Evolutionary conservation across 1,139 yeast genomes (phyloP).

Genomic region (Candida buenavistaensis): DNA sequence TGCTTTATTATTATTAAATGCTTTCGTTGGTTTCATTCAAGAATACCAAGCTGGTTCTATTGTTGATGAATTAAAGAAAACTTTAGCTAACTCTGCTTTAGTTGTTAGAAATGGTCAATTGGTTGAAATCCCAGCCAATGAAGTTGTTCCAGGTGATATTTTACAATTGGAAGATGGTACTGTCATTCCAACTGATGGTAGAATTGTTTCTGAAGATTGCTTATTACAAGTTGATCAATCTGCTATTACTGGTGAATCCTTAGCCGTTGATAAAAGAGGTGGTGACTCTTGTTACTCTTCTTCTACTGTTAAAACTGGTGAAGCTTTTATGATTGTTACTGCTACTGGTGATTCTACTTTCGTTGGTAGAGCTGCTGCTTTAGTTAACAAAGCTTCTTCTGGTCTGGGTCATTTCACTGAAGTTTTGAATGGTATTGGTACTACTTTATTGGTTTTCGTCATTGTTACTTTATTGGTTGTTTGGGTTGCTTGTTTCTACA

Average conservation of each 20-base stretch:
- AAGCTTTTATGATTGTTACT: slow-evolving; percentile 91
- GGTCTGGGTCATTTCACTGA: slow-evolving; percentile 97
- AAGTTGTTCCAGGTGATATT: slow-evolving; percentile 92
- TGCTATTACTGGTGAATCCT: slow-evolving; percentile 97
- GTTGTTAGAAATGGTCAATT: slow-evolving; percentile 84
- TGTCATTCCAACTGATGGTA: slow-evolving; percentile 95
- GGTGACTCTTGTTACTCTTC: slow-evolving; percentile 93
- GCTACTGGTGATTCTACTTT: slow-evolving; percentile 93
- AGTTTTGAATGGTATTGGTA: slow-evolving; percentile 97
- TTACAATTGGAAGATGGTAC: slow-evolving; percentile 92
- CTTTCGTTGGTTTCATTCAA: slow-evolving; percentile 94
- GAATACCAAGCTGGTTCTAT: slow-evolving; percentile 98
- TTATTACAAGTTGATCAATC: slow-evolving; percentile 95
- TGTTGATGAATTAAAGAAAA: slow-evolving; percentile 92
- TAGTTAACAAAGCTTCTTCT: slow-evolving; percentile 92
- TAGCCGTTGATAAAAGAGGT: slow-evolving; percentile 89
- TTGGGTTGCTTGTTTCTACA: slow-evolving; percentile 95
- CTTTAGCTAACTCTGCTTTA: slow-evolving; percentile 84
- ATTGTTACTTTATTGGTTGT: slow-evolving; percentile 84
- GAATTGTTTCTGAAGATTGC: slow-evolving; percentile 84
- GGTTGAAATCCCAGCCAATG: slow-evolving; percentile 73
- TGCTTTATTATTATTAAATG: slow-evolving; percentile 85
- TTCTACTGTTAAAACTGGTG: slow-evolving; percentile 96
- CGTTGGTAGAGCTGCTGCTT: slow-evolving; percentile 96
- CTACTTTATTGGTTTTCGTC: slow-evolving; percentile 85